Evolutionary conservation across 495 filamentous ascomycete species (phyloP).

Genomic region (Aspergillus saccharolyticus): DNA sequence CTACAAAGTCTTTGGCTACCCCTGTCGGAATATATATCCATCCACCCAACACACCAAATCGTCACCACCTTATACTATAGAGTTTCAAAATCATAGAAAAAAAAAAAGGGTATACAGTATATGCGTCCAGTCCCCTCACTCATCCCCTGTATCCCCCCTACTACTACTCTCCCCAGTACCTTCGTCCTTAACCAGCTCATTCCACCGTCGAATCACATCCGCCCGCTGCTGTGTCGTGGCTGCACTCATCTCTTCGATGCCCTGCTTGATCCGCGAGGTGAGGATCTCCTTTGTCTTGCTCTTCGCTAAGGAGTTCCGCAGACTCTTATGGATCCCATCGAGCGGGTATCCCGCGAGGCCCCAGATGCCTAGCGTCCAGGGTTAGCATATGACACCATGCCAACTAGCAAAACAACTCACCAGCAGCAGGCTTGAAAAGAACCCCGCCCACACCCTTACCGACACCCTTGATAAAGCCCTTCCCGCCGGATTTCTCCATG

Average conservation of each 20-base stretch:
- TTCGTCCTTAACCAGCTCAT: slow-evolving; percentile 4
- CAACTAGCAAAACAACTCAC: slow-evolving; percentile 29
- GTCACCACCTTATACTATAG: too few species aligned
- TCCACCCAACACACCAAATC: too few species aligned
- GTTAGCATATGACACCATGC: not conserved
- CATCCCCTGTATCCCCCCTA: too few species aligned
- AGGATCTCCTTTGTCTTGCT: slow-evolving; percentile 68
- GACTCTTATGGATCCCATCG: slow-evolving; percentile 69
- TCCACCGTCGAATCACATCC: slow-evolving; percentile 17
- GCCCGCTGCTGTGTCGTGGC: slow-evolving; percentile 17
- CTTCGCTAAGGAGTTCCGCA: slow-evolving; percentile 57
- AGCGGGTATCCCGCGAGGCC: slow-evolving; percentile 68
- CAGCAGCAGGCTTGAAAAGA: slow-evolving; percentile 64
- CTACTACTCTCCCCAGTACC: too few species aligned
- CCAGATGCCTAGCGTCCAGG: slow-evolving; percentile 41
- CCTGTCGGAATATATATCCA: too few species aligned
- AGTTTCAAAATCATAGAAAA: too few species aligned
- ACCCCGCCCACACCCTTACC: slow-evolving; percentile 71
- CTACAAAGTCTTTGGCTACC: too few species aligned
- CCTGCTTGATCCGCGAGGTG: slow-evolving; percentile 65
- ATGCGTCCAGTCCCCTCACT: too few species aligned
- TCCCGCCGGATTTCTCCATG: slow-evolving; percentile 60
- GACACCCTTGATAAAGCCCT: slow-evolving; percentile 68
- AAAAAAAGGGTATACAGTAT: too few species aligned
- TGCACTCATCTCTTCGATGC: slow-evolving; percentile 51